Evolutionary conservation across 495 filamentous ascomycete genomes (phyloP).

Genomic region (Hypoxylon intermedium): DNA sequence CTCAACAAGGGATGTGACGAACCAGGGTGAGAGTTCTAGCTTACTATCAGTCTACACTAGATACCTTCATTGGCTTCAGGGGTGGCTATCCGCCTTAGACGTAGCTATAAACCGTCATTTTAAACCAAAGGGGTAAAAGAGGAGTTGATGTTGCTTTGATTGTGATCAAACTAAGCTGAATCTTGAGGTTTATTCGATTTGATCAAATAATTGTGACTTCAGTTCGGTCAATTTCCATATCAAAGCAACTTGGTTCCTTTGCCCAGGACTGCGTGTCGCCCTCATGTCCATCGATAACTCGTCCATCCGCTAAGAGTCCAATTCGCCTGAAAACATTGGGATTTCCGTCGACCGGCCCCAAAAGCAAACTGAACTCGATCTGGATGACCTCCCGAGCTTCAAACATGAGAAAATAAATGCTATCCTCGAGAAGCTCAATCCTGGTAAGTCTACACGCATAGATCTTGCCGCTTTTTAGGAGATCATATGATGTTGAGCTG

Average conservation of each 20-base stretch:
- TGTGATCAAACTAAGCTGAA: too few species aligned
- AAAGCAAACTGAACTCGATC: slow-evolving; percentile 5
- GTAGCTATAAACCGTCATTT: too few species aligned
- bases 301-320: slow-evolving; percentile 16
- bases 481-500: neutral
- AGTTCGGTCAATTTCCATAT: neutral
- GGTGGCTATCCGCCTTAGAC: too few species aligned
- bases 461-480: neutral
- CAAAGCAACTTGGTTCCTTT: slow-evolving; percentile 16
- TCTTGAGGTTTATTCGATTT: too few species aligned
- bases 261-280: slow-evolving; percentile 13
- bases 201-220: neutral
- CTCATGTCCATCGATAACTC: slow-evolving; percentile 7
- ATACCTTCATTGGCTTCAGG: too few species aligned
- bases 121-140: too few species aligned
- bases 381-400: neutral
- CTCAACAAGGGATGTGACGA: too few species aligned
- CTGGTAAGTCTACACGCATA: neutral
- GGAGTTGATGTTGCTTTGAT: too few species aligned
- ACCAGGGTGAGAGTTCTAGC: too few species aligned
- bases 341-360: neutral
- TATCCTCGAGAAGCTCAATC: slow-evolving; percentile 1
- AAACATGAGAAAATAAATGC: neutral
- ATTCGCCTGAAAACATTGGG: neutral
- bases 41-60: too few species aligned